Evolutionary conservation across 768 basidiomycete species (phyloP).

Genomic region (Kwoniella sp.): DNA sequence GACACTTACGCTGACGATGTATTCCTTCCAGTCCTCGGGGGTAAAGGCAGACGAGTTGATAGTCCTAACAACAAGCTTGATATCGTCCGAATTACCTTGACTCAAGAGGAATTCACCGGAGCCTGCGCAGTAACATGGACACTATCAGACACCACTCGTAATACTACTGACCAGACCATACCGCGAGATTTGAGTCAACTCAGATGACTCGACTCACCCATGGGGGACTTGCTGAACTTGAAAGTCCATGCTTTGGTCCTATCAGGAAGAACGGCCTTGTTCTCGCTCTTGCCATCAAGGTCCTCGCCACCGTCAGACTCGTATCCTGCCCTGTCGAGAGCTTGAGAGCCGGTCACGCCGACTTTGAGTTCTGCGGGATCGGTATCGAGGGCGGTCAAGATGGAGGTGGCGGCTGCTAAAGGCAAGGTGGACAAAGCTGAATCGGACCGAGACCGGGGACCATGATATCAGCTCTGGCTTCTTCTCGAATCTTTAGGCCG

Average conservation of each 20-base stretch:
- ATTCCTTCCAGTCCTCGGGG: constrained; percentile 54
- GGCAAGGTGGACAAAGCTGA: constrained; percentile 48
- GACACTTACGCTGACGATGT: constrained; percentile 48
- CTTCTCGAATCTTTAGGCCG: too few species aligned
- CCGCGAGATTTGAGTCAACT: not conserved
- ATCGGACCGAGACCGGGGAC: too few species aligned
- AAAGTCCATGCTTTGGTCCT: constrained; percentile 47
- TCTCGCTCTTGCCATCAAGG: constrained; percentile 10
- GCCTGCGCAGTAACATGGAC: constrained; percentile 25
- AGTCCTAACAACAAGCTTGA: constrained; percentile 53
- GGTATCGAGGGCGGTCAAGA: constrained; percentile 45
- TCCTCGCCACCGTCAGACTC: constrained; percentile 52
- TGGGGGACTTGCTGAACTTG: constrained; percentile 53
- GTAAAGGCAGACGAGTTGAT: constrained; percentile 55
- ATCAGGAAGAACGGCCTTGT: constrained; percentile 15
- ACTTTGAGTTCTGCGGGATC: constrained; percentile 30
- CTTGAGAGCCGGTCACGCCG: constrained; percentile 31
- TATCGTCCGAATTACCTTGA: constrained; percentile 45
- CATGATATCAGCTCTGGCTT: not conserved
- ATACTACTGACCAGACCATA: not conserved
- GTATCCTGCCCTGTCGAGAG: constrained; percentile 45
- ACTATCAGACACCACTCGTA: not conserved
- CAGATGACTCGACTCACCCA: constrained; percentile 41
- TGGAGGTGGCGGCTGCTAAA: constrained; percentile 40
- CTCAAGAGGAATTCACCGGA: constrained; percentile 54